These are phyloP conservation scores for Malus hybrid DNA, from an alignment of 331 rosid genomes.

Conservation along the genomic window DNA sequence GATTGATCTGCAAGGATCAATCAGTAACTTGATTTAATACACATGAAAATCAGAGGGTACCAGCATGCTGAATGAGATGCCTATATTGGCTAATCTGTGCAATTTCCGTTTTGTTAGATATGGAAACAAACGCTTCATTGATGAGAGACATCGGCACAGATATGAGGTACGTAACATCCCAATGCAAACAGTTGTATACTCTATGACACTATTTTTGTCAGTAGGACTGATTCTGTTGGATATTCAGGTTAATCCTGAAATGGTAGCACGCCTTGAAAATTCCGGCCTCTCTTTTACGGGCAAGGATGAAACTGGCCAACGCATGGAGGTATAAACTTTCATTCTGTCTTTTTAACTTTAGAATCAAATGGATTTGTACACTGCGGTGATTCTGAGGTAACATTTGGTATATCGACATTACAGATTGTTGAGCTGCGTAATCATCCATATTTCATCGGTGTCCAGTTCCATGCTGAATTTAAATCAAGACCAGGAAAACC, in stretches of 20 bases:
- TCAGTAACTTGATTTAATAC: neutral
- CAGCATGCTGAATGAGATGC: conserved; percentile 1
- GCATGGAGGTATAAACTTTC: conserved; percentile 36
- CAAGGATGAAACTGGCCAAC: conserved; percentile 26
- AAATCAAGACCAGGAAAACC: conserved; percentile 48
- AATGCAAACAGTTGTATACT: neutral
- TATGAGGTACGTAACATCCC: conserved; percentile 29
- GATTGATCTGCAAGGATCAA: neutral
- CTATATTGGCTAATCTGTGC: conserved; percentile 25
- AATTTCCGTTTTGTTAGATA: conserved; percentile 21
- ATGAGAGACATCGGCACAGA: conserved; percentile 50
- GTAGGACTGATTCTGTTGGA: neutral
- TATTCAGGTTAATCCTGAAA: conserved; percentile 39
- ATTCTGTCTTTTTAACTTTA: neutral
- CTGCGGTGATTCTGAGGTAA: neutral
- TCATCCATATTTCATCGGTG: conserved; percentile 44
- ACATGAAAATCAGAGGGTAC: neutral
- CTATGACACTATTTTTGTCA: neutral
- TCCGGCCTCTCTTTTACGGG: conserved; percentile 33
- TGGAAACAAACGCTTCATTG: conserved; percentile 30
- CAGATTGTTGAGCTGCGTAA: conserved; percentile 37
- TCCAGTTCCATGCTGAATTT: conserved; percentile 43
- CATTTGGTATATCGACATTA: neutral
- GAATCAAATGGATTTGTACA: neutral
- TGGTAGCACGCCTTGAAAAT: conserved; percentile 35